Evolutionary conservation across 2,329 filamentous ascomycete genomes (phyloP).

Genomic region (Emergomyces pasteurianus): DNA sequence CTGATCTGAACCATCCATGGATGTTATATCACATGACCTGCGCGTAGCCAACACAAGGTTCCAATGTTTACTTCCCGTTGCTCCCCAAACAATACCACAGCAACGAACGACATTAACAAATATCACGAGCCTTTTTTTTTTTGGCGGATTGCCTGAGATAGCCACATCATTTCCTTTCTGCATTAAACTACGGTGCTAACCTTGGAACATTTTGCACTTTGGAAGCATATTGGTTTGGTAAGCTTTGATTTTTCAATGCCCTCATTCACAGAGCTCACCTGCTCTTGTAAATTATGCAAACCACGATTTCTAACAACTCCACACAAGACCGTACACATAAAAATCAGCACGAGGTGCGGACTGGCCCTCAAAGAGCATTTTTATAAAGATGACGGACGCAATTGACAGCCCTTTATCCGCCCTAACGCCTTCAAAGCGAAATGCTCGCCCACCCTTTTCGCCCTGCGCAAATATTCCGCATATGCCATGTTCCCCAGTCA

Average conservation of each 20-base stretch:
- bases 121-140: background rate
- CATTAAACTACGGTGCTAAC: background rate
- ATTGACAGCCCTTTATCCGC: conserved; percentile 32
- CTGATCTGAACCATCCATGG: too few relatives aligned
- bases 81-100: conserved; percentile 17
- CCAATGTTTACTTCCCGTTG: conserved; percentile 20
- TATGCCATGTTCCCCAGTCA: background rate
- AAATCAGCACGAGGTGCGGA: background rate
- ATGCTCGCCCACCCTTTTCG: conserved; percentile 22
- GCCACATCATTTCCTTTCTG: background rate
- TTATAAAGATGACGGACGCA: background rate
- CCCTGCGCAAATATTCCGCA: background rate
- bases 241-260: background rate
- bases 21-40: too few relatives aligned
- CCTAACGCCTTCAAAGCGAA: conserved; percentile 31
- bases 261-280: too few relatives aligned
- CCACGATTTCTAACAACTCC: background rate
- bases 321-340: background rate
- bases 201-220: background rate
- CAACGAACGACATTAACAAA: conserved; percentile 6
- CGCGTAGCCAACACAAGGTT: too few relatives aligned
- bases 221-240: background rate
- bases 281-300: background rate
- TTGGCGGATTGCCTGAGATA: background rate
- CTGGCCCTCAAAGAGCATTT: background rate